Percentiles rank a stretch among this genome's conserved stretches.
These are phyloP conservation scores for Chaetomium globosum DNA, from an alignment of 2,329 filamentous ascomycete species.

Conservation along the genomic window DNA sequence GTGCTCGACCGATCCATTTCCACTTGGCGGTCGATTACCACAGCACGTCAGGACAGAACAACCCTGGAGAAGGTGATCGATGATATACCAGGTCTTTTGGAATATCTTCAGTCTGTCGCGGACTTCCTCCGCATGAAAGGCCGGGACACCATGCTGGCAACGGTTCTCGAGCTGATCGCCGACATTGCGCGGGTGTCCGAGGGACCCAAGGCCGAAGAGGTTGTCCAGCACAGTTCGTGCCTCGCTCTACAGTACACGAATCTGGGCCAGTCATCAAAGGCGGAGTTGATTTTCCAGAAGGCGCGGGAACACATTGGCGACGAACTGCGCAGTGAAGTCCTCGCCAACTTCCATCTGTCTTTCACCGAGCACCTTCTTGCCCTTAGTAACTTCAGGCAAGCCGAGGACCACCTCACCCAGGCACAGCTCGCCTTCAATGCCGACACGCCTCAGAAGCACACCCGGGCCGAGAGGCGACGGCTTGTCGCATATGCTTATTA, in stretches of 20 bases:
- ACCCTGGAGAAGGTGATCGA: conserved; percentile 53
- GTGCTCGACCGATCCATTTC: conserved; percentile 44
- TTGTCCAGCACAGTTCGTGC: conserved; percentile 51
- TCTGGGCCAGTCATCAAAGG: conserved; percentile 56
- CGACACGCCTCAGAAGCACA: conserved; percentile 34
- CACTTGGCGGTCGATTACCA: conserved; percentile 51
- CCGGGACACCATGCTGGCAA: conserved; percentile 50
- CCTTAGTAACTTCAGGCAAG: conserved; percentile 66
- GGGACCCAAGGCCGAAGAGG: conserved; percentile 42
- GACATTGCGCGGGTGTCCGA: conserved; percentile 47
- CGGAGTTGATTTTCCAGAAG: conserved; percentile 57
- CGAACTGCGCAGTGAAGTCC: conserved; percentile 44
- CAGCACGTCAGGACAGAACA: conserved; percentile 44
- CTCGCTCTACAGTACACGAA: conserved; percentile 58
- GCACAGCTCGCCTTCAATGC: conserved; percentile 45
- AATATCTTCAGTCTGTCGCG: conserved; percentile 54
- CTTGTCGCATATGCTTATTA: conserved; percentile 63
- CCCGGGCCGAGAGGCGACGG: conserved; percentile 48
- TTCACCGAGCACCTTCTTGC: conserved; percentile 74
- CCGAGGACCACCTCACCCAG: conserved; percentile 48
- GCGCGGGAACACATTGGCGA: conserved; percentile 55
- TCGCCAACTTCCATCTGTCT: conserved; percentile 65
- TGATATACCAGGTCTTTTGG: conserved; percentile 52
- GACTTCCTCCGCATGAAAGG: conserved; percentile 58
- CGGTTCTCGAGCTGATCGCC: conserved; percentile 52